Evolutionary conservation across 2,329 filamentous ascomycete genomes (phyloP).

Genomic region (Ophiostoma fasciatum): DNA sequence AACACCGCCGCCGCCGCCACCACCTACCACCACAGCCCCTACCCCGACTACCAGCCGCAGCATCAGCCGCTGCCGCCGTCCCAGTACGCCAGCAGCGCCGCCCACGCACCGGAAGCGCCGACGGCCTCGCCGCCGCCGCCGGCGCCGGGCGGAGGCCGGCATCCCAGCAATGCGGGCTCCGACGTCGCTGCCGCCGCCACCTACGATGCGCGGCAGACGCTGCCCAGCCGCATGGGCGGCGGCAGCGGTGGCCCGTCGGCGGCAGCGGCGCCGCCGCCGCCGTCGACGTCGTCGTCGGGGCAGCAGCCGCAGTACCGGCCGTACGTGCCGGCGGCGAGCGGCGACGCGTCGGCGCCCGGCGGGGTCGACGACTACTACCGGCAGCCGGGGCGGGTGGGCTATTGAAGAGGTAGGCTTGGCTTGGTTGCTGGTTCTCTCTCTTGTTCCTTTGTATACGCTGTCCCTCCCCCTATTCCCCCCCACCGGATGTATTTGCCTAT

Average conservation of each 20-base stretch:
- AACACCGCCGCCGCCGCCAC: constrained; percentile 15
- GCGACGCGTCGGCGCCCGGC: constrained; percentile 10
- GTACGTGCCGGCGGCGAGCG: constrained; percentile 31
- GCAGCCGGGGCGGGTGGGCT: constrained; percentile 18
- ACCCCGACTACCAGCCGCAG: constrained; percentile 18
- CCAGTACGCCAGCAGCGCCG: constrained; percentile 16
- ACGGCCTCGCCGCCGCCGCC: constrained; percentile 17
- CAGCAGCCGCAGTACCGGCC: constrained; percentile 41
- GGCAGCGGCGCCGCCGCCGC: constrained; percentile 1
- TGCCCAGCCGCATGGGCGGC: constrained; percentile 21
- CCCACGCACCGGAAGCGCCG: constrained; percentile 21
- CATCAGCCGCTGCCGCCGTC: constrained; percentile 18
- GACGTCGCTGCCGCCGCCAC: neutral
- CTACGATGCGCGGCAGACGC: constrained; percentile 29
- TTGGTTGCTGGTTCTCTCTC: too few relatives aligned
- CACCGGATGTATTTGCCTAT: too few relatives aligned
- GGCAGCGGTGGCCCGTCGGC: neutral
- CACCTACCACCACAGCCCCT: constrained; percentile 19
- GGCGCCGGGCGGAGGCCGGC: constrained; percentile 12
- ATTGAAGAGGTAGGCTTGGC: too few relatives aligned
- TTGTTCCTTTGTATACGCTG: neutral
- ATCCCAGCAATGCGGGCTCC: too few relatives aligned
- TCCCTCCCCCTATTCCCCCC: too few relatives aligned
- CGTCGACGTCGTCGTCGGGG: constrained; percentile 6
- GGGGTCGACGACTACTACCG: constrained; percentile 44